phyloP scores from a whole-genome alignment of 2,329 filamentous ascomycete species.

The Zelopaecilomyces penicillatus region DNA sequence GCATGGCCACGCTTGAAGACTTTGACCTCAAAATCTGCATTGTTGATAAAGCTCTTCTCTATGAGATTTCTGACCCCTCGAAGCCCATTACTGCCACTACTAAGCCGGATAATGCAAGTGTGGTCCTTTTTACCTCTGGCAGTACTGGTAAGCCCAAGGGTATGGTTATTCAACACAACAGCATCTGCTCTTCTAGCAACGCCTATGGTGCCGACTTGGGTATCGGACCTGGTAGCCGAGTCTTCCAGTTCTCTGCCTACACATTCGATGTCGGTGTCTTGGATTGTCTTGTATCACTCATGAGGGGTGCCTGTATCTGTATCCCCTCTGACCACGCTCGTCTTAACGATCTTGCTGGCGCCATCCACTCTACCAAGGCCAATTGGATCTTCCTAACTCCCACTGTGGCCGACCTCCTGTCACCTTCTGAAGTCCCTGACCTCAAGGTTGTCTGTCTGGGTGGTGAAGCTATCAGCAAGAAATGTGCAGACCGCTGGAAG shows the following conservation, averaged over 20 bases:
- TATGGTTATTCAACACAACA: conserved; percentile 7
- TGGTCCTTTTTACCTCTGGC: conserved; percentile 8
- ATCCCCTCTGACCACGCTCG: conserved; percentile 12
- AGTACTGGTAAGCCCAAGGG: conserved; percentile 4
- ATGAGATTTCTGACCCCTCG: conserved; percentile 3
- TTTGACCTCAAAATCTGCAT: neutral
- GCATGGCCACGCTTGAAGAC: neutral
- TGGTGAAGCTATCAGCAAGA: conserved; percentile 7
- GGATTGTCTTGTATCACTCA: conserved; percentile 12
- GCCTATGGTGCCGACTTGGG: conserved; percentile 5
- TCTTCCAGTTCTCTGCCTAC: conserved; percentile 14
- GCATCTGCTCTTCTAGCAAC: conserved; percentile 6
- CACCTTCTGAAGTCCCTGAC: conserved; percentile 2
- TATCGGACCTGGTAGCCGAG: conserved; percentile 6
- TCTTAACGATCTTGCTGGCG: conserved; percentile 9
- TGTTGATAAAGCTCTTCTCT: conserved; percentile 1
- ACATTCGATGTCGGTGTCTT: conserved; percentile 13
- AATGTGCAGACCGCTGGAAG: conserved; percentile 4
- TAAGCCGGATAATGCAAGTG: conserved; percentile 3
- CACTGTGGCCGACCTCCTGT: conserved; percentile 11
- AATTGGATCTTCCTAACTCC: conserved; percentile 13
- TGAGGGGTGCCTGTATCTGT: conserved; percentile 12
- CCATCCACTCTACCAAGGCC: conserved; percentile 9
- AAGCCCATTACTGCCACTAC: neutral
- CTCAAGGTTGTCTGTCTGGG: conserved; percentile 7